Base-by-base conservation (phyloP, 1,284 basidiomycete genomes). In the Heterobasidion annosum region DNA sequence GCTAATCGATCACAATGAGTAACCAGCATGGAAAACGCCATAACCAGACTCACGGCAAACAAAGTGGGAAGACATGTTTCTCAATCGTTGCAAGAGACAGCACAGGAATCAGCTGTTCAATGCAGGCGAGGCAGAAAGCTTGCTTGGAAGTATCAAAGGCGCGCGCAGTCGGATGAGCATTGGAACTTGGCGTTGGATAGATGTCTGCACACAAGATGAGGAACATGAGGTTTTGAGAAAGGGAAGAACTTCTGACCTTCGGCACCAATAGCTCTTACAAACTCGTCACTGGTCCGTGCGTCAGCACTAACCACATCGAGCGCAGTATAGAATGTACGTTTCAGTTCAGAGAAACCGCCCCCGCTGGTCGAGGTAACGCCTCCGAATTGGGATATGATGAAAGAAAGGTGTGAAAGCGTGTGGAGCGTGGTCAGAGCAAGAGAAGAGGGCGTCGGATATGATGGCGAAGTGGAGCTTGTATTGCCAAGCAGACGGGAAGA, bases 361-460 rank as follows among this genome's bases (percentile, higher is more conserved):
- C 64, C 64, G 3, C 71, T 65, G 0, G 78, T 77, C 1, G 77
- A 75, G 1, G 77, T 76, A 33, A 86, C 75, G 7, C 88, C 86
- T 3, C 88, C 87, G 60, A 89, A 89, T 60, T 85, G 79, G 2
- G 83, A 78, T 7, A 89, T 77, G 40, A 88, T 76, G 61, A 86
- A 86, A 0, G 86, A 78, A n/a, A 88, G 69, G 60, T 82, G 77
- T 13, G 75, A 78, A 9, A 88, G 71, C 0, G 75, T 77, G 34
- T 74, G 72, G 0, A 90, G 68, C 2, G 75, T 71, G 9, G 70
- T 66, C 5, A 77, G 65, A 1, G 82, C 77, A 10, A 86, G 68
- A 5, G 70, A 61, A 1, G 75, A 70, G 8, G 81, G 72, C 16
- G 65, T 60, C 9, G 56, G 56, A 50, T 61, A 61, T 0, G 55